Percentiles rank a stretch among this genome's conserved stretches.
These are phyloP conservation scores for Ustilaginoidea virens DNA, from an alignment of 2,329 filamentous ascomycete genomes.

Conservation along the genomic window DNA sequence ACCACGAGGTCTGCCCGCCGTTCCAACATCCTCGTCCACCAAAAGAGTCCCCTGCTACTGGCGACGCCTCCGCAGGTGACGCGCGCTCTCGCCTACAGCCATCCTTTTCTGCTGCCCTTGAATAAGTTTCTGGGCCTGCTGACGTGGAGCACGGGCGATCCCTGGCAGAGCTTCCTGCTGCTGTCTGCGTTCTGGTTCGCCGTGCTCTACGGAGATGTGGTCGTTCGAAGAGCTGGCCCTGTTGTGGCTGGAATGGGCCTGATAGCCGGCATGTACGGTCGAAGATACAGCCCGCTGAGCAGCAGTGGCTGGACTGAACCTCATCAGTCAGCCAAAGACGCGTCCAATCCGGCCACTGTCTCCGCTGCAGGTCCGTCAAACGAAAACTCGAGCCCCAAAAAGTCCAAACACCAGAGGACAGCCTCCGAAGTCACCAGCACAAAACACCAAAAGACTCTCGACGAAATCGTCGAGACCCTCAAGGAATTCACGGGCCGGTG, in stretches of 20 bases:
- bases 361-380: conserved; percentile 9
- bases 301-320: conserved; percentile 59
- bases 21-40: conserved; percentile 87
- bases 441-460: conserved; percentile 81
- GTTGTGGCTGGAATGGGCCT: conserved; percentile 64
- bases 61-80: conserved; percentile 93
- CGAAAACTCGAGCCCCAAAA: conserved; percentile 13
- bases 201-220: conserved; percentile 69
- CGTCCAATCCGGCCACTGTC: conserved; percentile 7
- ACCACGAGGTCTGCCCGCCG: conserved; percentile 49
- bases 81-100: conserved; percentile 83
- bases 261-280: conserved; percentile 83
- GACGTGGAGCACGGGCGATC: conserved; percentile 86
- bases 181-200: conserved; percentile 74
- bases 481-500: conserved; percentile 83
- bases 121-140: conserved; percentile 75
- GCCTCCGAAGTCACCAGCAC: conserved; percentile 46
- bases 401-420: conserved; percentile 25
- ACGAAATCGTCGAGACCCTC: conserved; percentile 91
- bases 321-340: conserved; percentile 17
- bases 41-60: conserved; percentile 84
- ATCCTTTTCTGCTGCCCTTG: conserved; percentile 80
- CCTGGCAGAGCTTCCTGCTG: conserved; percentile 93
- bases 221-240: conserved; percentile 72
- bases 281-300: conserved; percentile 78